A percentile compares a stretch with the other conserved stretches of the same genome.
These are phyloP conservation scores for Schizothecium vesticola DNA, from an alignment of 495 filamentous ascomycete genomes.

Conservation along the genomic window DNA sequence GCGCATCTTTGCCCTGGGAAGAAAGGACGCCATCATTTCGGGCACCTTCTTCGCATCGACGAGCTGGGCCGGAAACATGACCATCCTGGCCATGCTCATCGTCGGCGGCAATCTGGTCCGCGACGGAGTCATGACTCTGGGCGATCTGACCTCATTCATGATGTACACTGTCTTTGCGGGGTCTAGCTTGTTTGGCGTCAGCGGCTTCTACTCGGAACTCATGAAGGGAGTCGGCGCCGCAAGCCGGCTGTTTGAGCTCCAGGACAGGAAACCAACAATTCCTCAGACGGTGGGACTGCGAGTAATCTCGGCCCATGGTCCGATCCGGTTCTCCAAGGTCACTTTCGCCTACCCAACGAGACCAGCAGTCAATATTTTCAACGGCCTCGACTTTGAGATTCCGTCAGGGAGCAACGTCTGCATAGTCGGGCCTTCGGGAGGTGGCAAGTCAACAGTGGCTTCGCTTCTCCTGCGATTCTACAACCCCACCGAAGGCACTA, in stretches of 20 bases:
- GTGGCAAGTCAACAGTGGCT: conserved; percentile 91
- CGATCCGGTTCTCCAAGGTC: conserved; percentile 80
- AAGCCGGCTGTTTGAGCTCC: conserved; percentile 88
- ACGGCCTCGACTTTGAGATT: conserved; percentile 81
- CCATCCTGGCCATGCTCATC: conserved; percentile 85
- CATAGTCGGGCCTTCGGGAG: conserved; percentile 91
- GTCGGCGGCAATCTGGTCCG: conserved; percentile 87
- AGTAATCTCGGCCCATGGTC: conserved; percentile 75
- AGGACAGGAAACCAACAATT: conserved; percentile 86
- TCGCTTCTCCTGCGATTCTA: conserved; percentile 89
- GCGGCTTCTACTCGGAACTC: conserved; percentile 93
- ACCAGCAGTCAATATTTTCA: conserved; percentile 86
- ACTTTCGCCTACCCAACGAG: conserved; percentile 86
- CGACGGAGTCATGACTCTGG: conserved; percentile 76
- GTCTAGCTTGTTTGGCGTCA: conserved; percentile 84
- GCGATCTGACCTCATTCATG: conserved; percentile 92
- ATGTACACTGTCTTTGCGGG: conserved; percentile 97
- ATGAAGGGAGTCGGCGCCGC: conserved; percentile 99
- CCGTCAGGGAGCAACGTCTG: conserved; percentile 90
- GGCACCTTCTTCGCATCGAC: conserved; percentile 90
- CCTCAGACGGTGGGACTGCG: conserved; percentile 71
- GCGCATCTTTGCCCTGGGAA: conserved; percentile 85
- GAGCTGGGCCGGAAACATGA: conserved; percentile 90
- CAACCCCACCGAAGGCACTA: conserved; percentile 66
- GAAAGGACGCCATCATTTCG: conserved; percentile 75